Conservation (phyloP, 495 filamentous ascomycete genomes). For the Aspergillus avenaceus region DNA sequence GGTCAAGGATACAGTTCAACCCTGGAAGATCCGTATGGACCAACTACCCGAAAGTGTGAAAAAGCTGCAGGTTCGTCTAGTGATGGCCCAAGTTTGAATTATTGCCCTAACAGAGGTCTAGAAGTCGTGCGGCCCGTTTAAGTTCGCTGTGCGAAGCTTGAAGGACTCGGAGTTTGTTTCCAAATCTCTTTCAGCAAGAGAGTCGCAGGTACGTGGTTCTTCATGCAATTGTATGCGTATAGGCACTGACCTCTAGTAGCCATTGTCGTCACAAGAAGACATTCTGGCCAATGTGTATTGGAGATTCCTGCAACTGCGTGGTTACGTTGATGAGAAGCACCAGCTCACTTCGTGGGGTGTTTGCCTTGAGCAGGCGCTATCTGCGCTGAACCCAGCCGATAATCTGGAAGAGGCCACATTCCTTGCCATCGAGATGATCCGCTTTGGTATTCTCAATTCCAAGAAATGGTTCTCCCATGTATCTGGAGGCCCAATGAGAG, state of each 20-base stretch:
- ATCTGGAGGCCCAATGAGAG: conserved; percentile 56
- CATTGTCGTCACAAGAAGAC: conserved; percentile 55
- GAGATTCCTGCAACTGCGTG: conserved; percentile 85
- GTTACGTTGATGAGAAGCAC: conserved; percentile 77
- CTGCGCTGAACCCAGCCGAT: conserved; percentile 51
- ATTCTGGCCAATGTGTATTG: conserved; percentile 74
- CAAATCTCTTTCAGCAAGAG: conserved; percentile 52
- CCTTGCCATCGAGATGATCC: conserved; percentile 75
- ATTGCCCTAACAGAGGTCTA: conserved; percentile 6
- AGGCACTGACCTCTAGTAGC: conserved; percentile 18
- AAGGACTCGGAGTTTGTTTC: conserved; percentile 61
- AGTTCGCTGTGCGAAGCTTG: conserved; percentile 51
- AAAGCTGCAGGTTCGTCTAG: conserved; percentile 29
- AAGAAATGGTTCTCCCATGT: conserved; percentile 52
- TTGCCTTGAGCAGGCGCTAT: conserved; percentile 65
- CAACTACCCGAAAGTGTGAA: conserved; percentile 41
- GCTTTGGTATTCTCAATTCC: conserved; percentile 70
- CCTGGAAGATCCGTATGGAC: conserved; percentile 68
- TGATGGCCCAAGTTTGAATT: background rate
- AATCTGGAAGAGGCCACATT: conserved; percentile 62
- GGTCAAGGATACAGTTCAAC: conserved; percentile 56
- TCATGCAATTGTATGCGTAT: background rate
- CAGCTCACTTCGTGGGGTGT: conserved; percentile 80
- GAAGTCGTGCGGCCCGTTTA: conserved; percentile 33
- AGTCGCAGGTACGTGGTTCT: conserved; percentile 28